Percentiles rank a stretch among this genome's conserved stretches.
These are phyloP conservation scores for Coemansia sp. DNA, from an alignment of 192 early-diverging fungal species.

Conservation along the genomic window DNA sequence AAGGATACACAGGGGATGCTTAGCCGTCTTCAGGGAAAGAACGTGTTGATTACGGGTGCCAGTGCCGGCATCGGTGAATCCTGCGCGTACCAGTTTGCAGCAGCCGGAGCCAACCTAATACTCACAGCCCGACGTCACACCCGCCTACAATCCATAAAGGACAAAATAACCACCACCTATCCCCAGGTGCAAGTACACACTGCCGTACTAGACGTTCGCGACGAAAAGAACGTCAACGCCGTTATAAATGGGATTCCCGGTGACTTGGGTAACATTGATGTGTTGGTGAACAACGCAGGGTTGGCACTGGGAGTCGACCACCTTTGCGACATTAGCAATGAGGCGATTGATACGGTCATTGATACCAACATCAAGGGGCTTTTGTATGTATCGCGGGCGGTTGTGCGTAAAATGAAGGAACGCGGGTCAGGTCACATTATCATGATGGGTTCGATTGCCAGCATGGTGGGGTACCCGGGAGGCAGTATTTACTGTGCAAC, in stretches of 20 bases:
- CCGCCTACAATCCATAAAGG: constrained; percentile 54
- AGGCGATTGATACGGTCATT: constrained; percentile 70
- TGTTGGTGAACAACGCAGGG: constrained; percentile 90
- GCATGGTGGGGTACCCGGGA: constrained; percentile 54
- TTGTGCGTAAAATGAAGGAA: constrained; percentile 71
- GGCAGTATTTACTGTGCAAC: constrained; percentile 81
- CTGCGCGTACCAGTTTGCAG: constrained; percentile 46
- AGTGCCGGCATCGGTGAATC: constrained; percentile 50
- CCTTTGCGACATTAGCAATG: constrained; percentile 54
- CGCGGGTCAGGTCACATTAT: constrained; percentile 67
- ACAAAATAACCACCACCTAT: constrained; percentile 42
- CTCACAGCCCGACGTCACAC: constrained; percentile 63
- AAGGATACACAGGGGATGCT: constrained; percentile 15
- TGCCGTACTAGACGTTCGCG: constrained; percentile 67
- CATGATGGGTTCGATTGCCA: constrained; percentile 77
- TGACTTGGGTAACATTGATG: constrained; percentile 56
- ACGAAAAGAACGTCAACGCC: constrained; percentile 48
- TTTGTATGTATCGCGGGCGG: constrained; percentile 70
- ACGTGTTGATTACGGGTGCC: constrained; percentile 49
- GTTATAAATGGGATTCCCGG: constrained; percentile 51
- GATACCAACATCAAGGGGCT: constrained; percentile 90
- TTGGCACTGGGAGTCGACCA: constrained; percentile 67
- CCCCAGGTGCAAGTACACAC: constrained; percentile 54
- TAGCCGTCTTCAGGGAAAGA: constrained; percentile 39
- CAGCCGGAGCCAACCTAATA: constrained; percentile 41